These are phyloP conservation scores for Atkinsonella texensis DNA, from an alignment of 2,329 filamentous ascomycete species.

Conservation along the genomic window DNA sequence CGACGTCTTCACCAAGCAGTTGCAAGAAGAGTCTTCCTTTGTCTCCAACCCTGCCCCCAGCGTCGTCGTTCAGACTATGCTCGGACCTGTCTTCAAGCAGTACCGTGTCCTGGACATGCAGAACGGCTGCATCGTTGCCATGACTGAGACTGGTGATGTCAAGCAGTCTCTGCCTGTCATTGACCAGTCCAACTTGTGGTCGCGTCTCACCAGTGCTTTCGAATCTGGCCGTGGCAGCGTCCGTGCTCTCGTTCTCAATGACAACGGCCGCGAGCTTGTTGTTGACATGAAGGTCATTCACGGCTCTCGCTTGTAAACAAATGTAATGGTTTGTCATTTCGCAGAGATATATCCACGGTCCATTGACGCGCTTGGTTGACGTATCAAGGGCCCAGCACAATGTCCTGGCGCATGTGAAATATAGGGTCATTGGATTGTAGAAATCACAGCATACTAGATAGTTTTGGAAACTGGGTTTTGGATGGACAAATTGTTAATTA, in stretches of 20 bases:
- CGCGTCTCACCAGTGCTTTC: conserved; percentile 72
- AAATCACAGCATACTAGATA: conserved; percentile 10
- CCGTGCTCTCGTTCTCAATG: conserved; percentile 89
- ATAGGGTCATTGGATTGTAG: conserved; percentile 15
- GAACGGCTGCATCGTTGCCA: conserved; percentile 78
- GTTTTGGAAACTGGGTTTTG: conserved; percentile 4
- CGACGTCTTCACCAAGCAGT: conserved; percentile 98
- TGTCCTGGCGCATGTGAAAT: conserved; percentile 12
- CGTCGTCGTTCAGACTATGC: conserved; percentile 98
- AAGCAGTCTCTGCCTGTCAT: conserved; percentile 91
- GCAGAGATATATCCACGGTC: conserved; percentile 1
- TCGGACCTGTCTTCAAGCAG: conserved; percentile 99
- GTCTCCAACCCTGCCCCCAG: conserved; percentile 94
- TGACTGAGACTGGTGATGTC: conserved; percentile 98
- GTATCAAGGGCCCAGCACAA: conserved; percentile 3
- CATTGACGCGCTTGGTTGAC: conserved; percentile 5
- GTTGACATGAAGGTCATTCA: conserved; percentile 99
- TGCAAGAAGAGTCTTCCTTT: conserved; percentile 97
- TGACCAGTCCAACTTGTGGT: conserved; percentile 84
- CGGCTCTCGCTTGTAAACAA: conserved; percentile 50
- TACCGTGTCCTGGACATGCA: conserved; percentile 98
- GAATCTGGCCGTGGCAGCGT: conserved; percentile 86
- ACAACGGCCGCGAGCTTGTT: conserved; percentile 83
- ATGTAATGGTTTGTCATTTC: background rate
- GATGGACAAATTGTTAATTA: conserved; percentile 22